Base-by-base conservation (phyloP, 2,329 filamentous ascomycete genomes). In the Pseudogymnoascus sp. region DNA sequence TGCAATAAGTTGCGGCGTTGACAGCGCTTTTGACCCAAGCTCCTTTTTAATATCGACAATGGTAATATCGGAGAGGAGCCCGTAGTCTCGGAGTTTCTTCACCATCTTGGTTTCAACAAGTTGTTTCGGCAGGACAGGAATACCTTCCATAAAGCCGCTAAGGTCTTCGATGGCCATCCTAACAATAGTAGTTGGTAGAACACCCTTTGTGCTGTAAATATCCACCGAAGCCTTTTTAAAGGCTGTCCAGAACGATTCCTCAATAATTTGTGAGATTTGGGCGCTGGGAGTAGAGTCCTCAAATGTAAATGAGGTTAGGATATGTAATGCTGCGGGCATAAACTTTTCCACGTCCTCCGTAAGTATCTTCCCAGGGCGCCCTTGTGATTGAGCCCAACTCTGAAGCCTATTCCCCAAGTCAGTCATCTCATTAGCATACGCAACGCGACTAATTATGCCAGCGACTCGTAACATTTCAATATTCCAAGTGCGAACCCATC, bases 401-500 rank as follows among this genome's bases (percentile, higher is more conserved):
- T 76, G 79, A 17, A 90, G 77, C 69, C 85, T 88, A 61, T 76
- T 74, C 66, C 86, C 87, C 28, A 97, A 80, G 60, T 90, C 86
- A 3, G 80, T 78, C 91, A 97, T 96, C 73, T 97, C 93, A 67
- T 90, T 88, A 9, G 87, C 82, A 77, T 96, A 99, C 1, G 92
- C 90, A 67, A 99, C 84, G 60, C 95, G 86, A 65, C 91, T 90
- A 67, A 96, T 87, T 68, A 99, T 92, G 42, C 95, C 95, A 17
- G 93, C 91, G 31, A 93, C 90, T 47, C 93, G 86, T 40, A 99
- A 80, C 81, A 99, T 90, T 73, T 97, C 95, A 21, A 91, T 82
- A 71, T 99, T 99, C 96, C 95, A 99, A 15, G 87, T 91, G 66
- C 92, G 88, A 15, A 99, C 93, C 81, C 92, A 96, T 63, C 93